These are phyloP conservation scores for Eucalyptus urophylla DNA, from an alignment of 345 rosid species.

Conservation along the genomic window DNA sequence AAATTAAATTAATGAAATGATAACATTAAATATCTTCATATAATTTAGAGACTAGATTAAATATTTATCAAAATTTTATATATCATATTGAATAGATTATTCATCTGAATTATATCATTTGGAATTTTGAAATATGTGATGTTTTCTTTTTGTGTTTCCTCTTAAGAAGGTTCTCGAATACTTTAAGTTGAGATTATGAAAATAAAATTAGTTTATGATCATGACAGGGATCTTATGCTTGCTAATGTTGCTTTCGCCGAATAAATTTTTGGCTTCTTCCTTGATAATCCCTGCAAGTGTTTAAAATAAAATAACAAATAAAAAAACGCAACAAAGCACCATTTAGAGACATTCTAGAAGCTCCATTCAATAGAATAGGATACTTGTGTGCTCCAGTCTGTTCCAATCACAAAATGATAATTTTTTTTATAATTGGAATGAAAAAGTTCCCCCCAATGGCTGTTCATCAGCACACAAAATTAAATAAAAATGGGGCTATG, in stretches of 20 bases:
- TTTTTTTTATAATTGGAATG: not conserved
- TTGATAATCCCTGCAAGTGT: not conserved
- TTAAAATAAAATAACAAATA: not conserved
- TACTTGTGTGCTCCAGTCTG: not conserved
- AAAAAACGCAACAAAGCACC: not conserved
- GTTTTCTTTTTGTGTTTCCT: too few relatives aligned
- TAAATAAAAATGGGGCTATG: not conserved
- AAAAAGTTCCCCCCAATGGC: not conserved
- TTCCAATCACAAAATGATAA: not conserved
- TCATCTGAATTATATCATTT: not conserved
- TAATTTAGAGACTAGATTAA: not conserved
- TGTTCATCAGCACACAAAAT: not conserved
- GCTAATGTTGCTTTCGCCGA: not conserved
- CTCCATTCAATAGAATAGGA: not conserved
- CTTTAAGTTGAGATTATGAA: not conserved
- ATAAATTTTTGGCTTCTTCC: not conserved
- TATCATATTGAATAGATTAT: not conserved
- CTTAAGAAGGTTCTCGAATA: not conserved
- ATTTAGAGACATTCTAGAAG: not conserved
- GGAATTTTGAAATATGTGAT: not conserved
- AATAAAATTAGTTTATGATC: not conserved
- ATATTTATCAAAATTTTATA: rapidly evolving
- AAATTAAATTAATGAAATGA: too few relatives aligned
- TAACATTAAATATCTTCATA: too few relatives aligned
- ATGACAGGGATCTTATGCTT: not conserved